Evolutionary conservation across 2,329 filamentous ascomycete genomes (phyloP), one percentile per base, ranked within the genome.

Genomic region (Aspergillus sp.): DNA sequence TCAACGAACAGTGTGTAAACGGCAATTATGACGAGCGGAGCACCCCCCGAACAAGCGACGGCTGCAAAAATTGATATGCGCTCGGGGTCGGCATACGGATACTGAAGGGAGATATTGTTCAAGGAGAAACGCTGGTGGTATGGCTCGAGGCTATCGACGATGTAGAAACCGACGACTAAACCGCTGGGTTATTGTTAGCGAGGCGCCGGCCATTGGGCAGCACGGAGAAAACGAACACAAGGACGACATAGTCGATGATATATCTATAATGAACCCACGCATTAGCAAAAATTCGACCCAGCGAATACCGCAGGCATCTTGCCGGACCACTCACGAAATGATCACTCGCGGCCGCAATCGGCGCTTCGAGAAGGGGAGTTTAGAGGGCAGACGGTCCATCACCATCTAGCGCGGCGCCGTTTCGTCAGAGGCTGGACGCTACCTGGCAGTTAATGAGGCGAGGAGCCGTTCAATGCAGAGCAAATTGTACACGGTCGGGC

Each of bases 61-160:
- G 82, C 80, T 57, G 76, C 67, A 48, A 66, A 59, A 55, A 84
- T 81, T 5, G 83, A 76, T 15, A 86, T 76, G 50, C 81, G 79
- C 67, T 86, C 83, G 18, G 81, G 74, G 5, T 74, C 75, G 61
- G 83, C 83, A 64, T 80, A 85, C 5, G 83, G 82, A 60, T 86
- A 85, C 64, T 83, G 80, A 8, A 86, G 74, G 51, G 80, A 82
- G 62, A 80, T 81, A 65, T 86, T 85, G 22, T 74, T 68, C 44
- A 85, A 75, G 20, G 83, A 79, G 68, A 85, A 86, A 59, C 76
- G 81, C 65, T 85, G 83, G 66, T 84, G 80, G 71, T 77, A 84
- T 4, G 83, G 83, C 63, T 83, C 78, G 50, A 78, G 64, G 56
- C 77, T 76, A 66, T 85, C 82, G 60, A 85, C 72, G 54, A 80